A percentile compares a stretch with the other conserved stretches of the same genome.
Evolutionary conservation across 768 basidiomycete genomes (phyloP).

Genomic region (Antrodiella citrinella): DNA sequence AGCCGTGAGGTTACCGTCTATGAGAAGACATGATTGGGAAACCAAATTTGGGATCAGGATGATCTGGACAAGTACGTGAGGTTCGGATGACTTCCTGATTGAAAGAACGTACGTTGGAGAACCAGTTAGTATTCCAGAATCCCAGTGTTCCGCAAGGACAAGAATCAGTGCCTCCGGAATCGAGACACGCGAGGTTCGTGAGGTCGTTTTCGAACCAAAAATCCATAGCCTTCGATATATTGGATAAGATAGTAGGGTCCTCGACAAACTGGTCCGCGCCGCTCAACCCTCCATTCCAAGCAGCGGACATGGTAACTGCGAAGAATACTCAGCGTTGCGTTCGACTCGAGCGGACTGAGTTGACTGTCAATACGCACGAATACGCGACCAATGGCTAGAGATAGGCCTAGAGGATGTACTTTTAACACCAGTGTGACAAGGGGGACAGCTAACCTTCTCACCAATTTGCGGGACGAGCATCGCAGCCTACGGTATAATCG

Average conservation of each 20-base stretch:
- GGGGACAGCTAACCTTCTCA: constrained; percentile 29
- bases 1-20: constrained; percentile 37
- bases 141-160: constrained; percentile 52
- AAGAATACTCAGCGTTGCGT: constrained; percentile 2
- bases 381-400: constrained; percentile 29
- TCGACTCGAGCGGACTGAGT: too few relatives aligned
- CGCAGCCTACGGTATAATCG: constrained; percentile 57
- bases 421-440: neutral
- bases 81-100: neutral
- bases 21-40: constrained; percentile 47
- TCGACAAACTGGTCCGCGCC: constrained; percentile 36
- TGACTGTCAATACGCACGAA: constrained; percentile 28
- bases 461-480: constrained; percentile 60
- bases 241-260: constrained; percentile 29
- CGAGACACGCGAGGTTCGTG: constrained; percentile 43
- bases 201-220: constrained; percentile 60
- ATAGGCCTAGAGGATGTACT: constrained; percentile 13
- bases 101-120: constrained; percentile 38
- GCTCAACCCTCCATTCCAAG: constrained; percentile 43
- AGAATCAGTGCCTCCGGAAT: constrained; percentile 38
- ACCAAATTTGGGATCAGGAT: constrained; percentile 55
- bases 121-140: constrained; percentile 61
- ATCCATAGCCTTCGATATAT: constrained; percentile 45
- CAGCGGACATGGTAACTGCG: constrained; percentile 44
- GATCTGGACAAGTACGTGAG: constrained; percentile 27